Evolutionary conservation across 1,139 yeast species (phyloP), one percentile per base, ranked within the genome.

Genomic region (Saccharomyces hybrid): DNA sequence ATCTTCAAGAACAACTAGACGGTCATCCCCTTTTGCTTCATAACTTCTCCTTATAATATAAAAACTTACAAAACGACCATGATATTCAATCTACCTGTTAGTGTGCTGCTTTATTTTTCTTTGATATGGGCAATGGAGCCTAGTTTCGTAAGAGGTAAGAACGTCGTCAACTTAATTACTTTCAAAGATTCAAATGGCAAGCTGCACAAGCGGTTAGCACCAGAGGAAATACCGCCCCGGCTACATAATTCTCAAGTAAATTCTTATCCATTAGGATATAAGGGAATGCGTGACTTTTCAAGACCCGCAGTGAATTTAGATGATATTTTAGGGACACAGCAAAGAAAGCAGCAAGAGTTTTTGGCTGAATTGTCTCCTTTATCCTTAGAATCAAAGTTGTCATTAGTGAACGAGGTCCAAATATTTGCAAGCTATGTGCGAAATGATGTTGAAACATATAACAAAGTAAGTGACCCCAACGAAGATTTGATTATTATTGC

Each of bases 401-500:
- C 65, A 11, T 50, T 60, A 23, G 23, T 63, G 46, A 61, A 56
- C 20, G 61, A 62, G 14, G 54, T 63, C 25, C 50, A 57, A 20
- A 52, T 65, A 4, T 65, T 65, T 52, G 57, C 62, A n/a, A 50
- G 58, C 7, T 63, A 62, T 53, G 54, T 59, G 8, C 61, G 68
- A 28, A 60, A 61, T 47, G 66, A 64, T 53, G 41, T 54, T 13
- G 53, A 51, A 13, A 30, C 60, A n/a, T 57, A 55, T 9, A 48
- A 52, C 3, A 57, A 56, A 50, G 50, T 62, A 27, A 50, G 55
- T 28, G 60, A 63, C 31, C 56, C 57, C 2, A 47, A 58, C 11
- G 56, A 57, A 41, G 61, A 62, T 47, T 41, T 63, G 70, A 74
- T 79, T 59, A 71, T 85, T 6, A 77, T 85, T 62, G 84, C 88